Evolutionary conservation across 1,284 basidiomycete species (phyloP).

Genomic region (Thelephora terrestris): DNA sequence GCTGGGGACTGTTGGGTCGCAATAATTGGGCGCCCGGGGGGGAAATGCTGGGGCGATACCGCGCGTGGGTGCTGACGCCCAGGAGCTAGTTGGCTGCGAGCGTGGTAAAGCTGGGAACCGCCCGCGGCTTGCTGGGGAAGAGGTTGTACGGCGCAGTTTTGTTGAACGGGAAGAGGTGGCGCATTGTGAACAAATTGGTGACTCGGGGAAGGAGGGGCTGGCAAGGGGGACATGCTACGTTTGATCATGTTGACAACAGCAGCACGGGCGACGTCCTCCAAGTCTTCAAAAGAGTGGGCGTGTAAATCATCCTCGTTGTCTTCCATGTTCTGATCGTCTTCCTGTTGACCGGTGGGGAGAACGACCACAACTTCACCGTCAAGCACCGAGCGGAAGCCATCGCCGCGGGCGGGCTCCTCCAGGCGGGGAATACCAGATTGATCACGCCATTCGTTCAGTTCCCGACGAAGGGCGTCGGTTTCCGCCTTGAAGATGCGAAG

Average conservation of each 20-base stretch:
- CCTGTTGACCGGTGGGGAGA: no score
- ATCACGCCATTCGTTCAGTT: no score
- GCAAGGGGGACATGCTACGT: no score
- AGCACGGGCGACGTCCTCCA: slow-evolving; percentile 15
- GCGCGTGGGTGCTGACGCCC: slow-evolving; percentile 7
- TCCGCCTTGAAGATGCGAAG: slow-evolving; percentile 68
- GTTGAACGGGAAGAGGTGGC: slow-evolving; percentile 3
- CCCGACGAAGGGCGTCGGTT: slow-evolving; percentile 72
- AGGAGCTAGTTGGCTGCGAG: slow-evolving; percentile 6
- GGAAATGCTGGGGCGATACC: background rate
- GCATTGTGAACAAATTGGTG: slow-evolving; percentile 23
- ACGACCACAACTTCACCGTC: no score
- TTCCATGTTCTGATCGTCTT: no score
- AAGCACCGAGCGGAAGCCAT: slow-evolving; percentile 63
- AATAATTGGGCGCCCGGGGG: slow-evolving; percentile 13
- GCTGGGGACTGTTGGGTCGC: no score
- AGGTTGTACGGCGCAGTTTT: background rate
- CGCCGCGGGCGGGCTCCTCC: slow-evolving; percentile 57
- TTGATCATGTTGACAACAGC: slow-evolving; percentile 11
- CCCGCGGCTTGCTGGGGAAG: background rate
- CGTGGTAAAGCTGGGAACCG: slow-evolving; percentile 2
- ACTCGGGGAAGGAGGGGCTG: no score
- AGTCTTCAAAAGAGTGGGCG: no score
- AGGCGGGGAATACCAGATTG: slow-evolving; percentile 57
- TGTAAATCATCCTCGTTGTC: no score